Evolutionary conservation across 2,329 filamentous ascomycete species (phyloP).

Genomic region (Tetracladium maxilliforme): DNA sequence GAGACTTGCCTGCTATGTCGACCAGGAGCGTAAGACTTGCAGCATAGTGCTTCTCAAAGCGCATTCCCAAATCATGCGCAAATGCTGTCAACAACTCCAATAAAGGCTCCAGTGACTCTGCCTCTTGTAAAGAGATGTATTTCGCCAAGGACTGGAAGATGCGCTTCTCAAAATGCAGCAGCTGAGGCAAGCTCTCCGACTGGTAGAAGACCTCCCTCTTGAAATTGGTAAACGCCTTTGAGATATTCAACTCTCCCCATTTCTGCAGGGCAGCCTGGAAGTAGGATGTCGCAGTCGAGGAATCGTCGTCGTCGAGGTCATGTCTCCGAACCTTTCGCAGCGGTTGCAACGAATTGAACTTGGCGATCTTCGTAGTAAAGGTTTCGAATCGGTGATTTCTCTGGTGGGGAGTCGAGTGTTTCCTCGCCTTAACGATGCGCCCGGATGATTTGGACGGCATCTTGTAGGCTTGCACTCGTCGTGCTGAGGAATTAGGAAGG

Average conservation of each 20-base stretch:
- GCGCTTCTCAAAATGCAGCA: conserved; percentile 76
- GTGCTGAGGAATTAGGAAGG: too few species aligned
- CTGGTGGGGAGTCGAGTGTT: conserved; percentile 56
- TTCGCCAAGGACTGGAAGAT: conserved; percentile 67
- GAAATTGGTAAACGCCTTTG: conserved; percentile 67
- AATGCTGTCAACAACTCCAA: conserved; percentile 83
- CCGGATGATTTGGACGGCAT: conserved; percentile 51
- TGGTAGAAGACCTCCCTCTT: conserved; percentile 59
- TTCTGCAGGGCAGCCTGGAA: conserved; percentile 70
- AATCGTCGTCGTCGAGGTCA: conserved; percentile 66
- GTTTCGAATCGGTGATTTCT: conserved; percentile 85
- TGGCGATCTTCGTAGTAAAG: conserved; percentile 79
- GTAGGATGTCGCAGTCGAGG: conserved; percentile 68
- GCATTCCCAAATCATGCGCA: conserved; percentile 77
- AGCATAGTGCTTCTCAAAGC: conserved; percentile 81
- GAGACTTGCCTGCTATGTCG: conserved; percentile 60
- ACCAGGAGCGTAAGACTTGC: conserved; percentile 62
- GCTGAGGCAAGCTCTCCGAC: conserved; percentile 80
- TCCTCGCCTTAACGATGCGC: conserved; percentile 54
- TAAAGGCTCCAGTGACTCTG: conserved; percentile 70
- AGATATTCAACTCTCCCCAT: conserved; percentile 87
- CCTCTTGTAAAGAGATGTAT: conserved; percentile 66
- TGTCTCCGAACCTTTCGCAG: conserved; percentile 78
- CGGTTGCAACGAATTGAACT: conserved; percentile 80
- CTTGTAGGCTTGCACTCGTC: conserved; percentile 10